phyloP scores from a whole-genome alignment of 768 basidiomycete genomes.

The Russula brevipes region DNA sequence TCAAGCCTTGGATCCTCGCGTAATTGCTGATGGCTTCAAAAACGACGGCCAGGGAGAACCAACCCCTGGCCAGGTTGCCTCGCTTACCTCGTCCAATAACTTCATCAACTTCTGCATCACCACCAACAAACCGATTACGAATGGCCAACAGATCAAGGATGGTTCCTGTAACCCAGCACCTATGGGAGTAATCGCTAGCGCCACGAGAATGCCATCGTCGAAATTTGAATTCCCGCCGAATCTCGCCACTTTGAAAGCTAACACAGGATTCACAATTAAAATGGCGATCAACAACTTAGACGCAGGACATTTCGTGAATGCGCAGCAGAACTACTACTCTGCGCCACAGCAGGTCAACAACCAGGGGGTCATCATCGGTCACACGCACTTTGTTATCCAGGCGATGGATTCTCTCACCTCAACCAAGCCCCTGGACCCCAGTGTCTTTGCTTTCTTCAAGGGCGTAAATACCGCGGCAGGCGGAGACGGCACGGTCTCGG shows the following conservation, averaged over 20 bases:
- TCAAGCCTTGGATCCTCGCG: slow-evolving; percentile 39
- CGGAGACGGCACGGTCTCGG: slow-evolving; percentile 38
- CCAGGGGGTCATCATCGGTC: slow-evolving; percentile 51
- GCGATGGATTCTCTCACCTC: slow-evolving; percentile 43
- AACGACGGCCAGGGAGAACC: slow-evolving; percentile 42
- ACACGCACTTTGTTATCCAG: slow-evolving; percentile 60
- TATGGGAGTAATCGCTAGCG: slow-evolving; percentile 53
- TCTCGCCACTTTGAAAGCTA: slow-evolving; percentile 39
- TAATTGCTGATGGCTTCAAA: slow-evolving; percentile 52
- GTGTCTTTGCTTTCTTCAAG: slow-evolving; percentile 54
- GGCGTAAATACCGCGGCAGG: slow-evolving; percentile 42
- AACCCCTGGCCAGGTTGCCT: slow-evolving; percentile 46
- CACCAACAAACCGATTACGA: slow-evolving; percentile 49
- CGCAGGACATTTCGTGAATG: slow-evolving; percentile 56
- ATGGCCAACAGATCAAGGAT: slow-evolving; percentile 45
- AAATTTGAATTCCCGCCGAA: slow-evolving; percentile 51
- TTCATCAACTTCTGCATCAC: slow-evolving; percentile 65
- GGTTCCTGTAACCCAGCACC: slow-evolving; percentile 59
- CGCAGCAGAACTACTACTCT: slow-evolving; percentile 45
- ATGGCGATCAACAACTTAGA: slow-evolving; percentile 43
- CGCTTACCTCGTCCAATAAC: slow-evolving; percentile 60
- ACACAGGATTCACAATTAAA: slow-evolving; percentile 48
- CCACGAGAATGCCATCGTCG: slow-evolving; percentile 47
- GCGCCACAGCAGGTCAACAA: slow-evolving; percentile 49
- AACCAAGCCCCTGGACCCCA: slow-evolving; percentile 47